Evolutionary conservation across 2,329 filamentous ascomycete genomes (phyloP).

Genomic region (Fusarium fracticaudum): DNA sequence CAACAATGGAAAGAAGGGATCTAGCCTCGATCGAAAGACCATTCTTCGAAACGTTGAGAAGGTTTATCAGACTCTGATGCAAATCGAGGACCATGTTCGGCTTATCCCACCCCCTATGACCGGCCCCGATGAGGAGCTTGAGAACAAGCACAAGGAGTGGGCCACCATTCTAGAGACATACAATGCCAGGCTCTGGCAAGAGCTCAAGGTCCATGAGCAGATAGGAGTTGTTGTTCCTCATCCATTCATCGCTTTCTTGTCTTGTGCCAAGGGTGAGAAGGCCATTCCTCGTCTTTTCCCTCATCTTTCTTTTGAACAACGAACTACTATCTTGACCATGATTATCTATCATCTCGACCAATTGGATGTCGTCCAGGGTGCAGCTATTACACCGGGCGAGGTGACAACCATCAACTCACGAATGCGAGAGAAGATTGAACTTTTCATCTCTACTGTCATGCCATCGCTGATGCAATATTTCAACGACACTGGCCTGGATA

Average conservation of each 20-base stretch:
- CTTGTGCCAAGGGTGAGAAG: slow-evolving; percentile 95
- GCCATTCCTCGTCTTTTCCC: slow-evolving; percentile 94
- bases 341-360: slow-evolving; percentile 93
- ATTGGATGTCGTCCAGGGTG: slow-evolving; percentile 87
- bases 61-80: slow-evolving; percentile 89
- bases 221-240: slow-evolving; percentile 82
- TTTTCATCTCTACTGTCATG: slow-evolving; percentile 90
- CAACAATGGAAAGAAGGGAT: slow-evolving; percentile 56
- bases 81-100: slow-evolving; percentile 91
- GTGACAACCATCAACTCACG: slow-evolving; percentile 75
- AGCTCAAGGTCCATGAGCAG: slow-evolving; percentile 92
- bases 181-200: slow-evolving; percentile 83
- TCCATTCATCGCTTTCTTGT: slow-evolving; percentile 95
- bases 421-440: slow-evolving; percentile 89
- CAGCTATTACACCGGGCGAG: slow-evolving; percentile 78
- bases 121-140: slow-evolving; percentile 71
- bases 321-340: slow-evolving; percentile 94
- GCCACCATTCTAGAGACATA: slow-evolving; percentile 65
- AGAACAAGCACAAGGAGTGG: slow-evolving; percentile 84
- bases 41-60: slow-evolving; percentile 87
- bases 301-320: slow-evolving; percentile 90
- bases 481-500: slow-evolving; percentile 88
- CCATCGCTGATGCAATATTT: slow-evolving; percentile 90
- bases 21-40: slow-evolving; percentile 80
- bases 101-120: slow-evolving; percentile 73